These are phyloP conservation scores for Apiospora kogelbergensis DNA, from an alignment of 2,329 filamentous ascomycete genomes.

Conservation along the genomic window DNA sequence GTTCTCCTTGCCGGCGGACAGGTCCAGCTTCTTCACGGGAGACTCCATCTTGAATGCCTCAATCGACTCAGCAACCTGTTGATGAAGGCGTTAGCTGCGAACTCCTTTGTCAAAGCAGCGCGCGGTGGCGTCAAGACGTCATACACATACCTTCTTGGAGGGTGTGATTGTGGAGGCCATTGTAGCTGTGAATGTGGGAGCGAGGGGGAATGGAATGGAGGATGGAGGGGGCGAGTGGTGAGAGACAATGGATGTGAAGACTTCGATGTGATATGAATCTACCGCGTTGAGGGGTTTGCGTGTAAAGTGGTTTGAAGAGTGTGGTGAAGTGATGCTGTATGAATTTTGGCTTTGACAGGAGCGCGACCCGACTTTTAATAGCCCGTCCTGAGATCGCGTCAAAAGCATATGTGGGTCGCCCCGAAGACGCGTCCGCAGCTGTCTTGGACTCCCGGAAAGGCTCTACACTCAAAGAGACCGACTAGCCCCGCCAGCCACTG, in stretches of 20 bases:
- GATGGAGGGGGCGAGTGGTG: conserved; percentile 16
- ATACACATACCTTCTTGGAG: conserved; percentile 52
- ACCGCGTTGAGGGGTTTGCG: conserved; percentile 9
- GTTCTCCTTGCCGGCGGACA: conserved; percentile 84
- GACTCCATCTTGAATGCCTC: conserved; percentile 91
- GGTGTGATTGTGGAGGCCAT: conserved; percentile 71
- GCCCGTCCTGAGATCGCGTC: background rate
- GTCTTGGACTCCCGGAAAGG: background rate
- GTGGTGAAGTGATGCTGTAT: conserved; percentile 9
- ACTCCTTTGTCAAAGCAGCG: conserved; percentile 14
- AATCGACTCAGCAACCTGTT: conserved; percentile 81
- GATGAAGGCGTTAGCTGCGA: conserved; percentile 22
- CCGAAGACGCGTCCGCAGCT: conserved; percentile 1
- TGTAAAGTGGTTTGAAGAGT: conserved; percentile 8
- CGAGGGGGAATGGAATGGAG: conserved; percentile 17
- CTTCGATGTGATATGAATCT: background rate
- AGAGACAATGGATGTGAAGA: conserved; percentile 10
- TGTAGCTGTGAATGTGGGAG: conserved; percentile 41
- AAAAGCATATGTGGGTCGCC: background rate
- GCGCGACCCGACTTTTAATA: conserved; percentile 10
- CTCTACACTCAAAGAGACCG: background rate
- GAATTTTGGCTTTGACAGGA: background rate
- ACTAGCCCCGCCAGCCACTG: conserved; percentile 4
- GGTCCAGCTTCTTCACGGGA: conserved; percentile 86
- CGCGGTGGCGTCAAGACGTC: conserved; percentile 31